Percentiles rank a stretch among this genome's conserved stretches.
Conservation (phyloP, 75 land plant genomes). For the Selaginella tamariscina region DNA sequence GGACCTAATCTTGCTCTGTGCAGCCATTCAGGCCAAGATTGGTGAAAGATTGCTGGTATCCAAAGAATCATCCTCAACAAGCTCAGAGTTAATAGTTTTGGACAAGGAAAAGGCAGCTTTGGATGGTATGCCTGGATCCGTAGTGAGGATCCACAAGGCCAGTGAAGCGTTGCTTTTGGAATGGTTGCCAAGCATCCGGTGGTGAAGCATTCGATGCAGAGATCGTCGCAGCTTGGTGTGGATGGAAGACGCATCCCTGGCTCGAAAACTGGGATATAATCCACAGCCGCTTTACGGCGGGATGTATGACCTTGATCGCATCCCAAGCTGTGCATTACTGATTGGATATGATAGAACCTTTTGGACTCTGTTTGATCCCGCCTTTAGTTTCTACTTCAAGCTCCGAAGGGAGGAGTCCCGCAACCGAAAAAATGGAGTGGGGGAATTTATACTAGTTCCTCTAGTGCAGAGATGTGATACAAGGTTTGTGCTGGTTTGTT, state of each 20-base stretch:
- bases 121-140: not conserved
- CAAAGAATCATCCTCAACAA: not conserved
- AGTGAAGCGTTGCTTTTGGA: conserved; percentile 3
- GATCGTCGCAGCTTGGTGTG: conserved; percentile 4
- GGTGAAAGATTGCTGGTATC: conserved; percentile 1
- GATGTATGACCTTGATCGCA: conserved; percentile 3
- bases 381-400: conserved; percentile 1
- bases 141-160: conserved; percentile 3
- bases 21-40: conserved; percentile 3
- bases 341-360: conserved; percentile 2
- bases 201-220: conserved; percentile 1
- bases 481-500: conserved; percentile 3
- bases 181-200: conserved; percentile 3
- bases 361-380: conserved; percentile 1
- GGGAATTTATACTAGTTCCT: conserved; percentile 2
- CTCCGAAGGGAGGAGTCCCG: conserved; percentile 4
- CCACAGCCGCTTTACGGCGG: conserved; percentile 4
- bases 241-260: conserved; percentile 1
- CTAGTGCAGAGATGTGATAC: conserved; percentile 3
- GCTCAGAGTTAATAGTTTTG: conserved; percentile 2
- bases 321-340: conserved; percentile 3
- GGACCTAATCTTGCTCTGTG: not conserved
- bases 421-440: conserved; percentile 1
- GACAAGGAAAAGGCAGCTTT: not conserved
- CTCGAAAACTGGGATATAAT: conserved; percentile 2